A percentile compares a stretch with the other conserved stretches of the same genome.
Evolutionary conservation across 129 eudicot species (phyloP).

Genomic region (Rutidosis leptorrhynchoides): DNA sequence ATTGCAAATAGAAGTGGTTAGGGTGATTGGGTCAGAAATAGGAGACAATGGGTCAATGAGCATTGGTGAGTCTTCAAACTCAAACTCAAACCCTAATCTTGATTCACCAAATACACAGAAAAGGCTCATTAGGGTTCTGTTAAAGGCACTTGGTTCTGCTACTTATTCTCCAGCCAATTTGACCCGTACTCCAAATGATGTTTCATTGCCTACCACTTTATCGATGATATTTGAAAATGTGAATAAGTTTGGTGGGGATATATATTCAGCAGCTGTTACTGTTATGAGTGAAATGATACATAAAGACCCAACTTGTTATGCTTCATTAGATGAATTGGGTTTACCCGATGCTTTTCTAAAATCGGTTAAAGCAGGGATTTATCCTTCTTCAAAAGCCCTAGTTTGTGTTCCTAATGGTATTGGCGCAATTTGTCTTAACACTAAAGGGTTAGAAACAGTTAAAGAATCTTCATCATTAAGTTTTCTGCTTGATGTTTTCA

Average conservation of each 20-base stretch:
- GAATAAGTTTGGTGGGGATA: conserved; percentile 86
- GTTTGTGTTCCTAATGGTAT: conserved; percentile 90
- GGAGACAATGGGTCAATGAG: conserved; percentile 45
- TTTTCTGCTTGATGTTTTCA: conserved; percentile 73
- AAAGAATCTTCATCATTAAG: conserved; percentile 67
- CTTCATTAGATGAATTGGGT: conserved; percentile 77
- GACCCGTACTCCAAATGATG: conserved; percentile 63
- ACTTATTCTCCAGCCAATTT: conserved; percentile 84
- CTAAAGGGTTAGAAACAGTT: conserved; percentile 86
- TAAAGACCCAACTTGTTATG: conserved; percentile 90
- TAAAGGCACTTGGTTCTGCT: conserved; percentile 94
- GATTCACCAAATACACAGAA: conserved; percentile 59
- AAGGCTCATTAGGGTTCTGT: conserved; percentile 73
- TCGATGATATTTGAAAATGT: conserved; percentile 66
- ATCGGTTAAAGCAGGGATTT: conserved; percentile 67
- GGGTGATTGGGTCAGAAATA: conserved; percentile 55
- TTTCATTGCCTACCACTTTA: conserved; percentile 65
- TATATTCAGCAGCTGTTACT: conserved; percentile 86
- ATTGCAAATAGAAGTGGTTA: conserved; percentile 76
- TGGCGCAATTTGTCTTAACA: conserved; percentile 89
- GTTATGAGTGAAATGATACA: conserved; percentile 97
- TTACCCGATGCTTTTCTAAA: conserved; percentile 78
- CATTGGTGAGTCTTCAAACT: conserved; percentile 45
- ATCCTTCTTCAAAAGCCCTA: conserved; percentile 84
- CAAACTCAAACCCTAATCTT: conserved; percentile 34